phyloP scores from a whole-genome alignment of 257 asterid species.

The Euphrasia confusa region DNA sequence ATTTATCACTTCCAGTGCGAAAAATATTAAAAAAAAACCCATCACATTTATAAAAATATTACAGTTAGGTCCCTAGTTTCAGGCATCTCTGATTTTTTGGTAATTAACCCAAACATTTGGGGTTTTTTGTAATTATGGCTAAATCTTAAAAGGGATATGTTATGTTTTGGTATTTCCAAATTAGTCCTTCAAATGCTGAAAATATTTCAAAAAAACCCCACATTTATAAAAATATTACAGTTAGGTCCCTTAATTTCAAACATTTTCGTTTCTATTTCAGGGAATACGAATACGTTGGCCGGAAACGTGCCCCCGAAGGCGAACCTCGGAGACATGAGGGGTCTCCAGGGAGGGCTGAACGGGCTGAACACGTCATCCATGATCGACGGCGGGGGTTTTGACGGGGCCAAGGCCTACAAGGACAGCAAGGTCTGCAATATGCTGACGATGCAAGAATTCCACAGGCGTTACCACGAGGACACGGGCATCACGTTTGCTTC shows the following conservation, averaged over 20 bases:
- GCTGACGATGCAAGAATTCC: conserved; percentile 96
- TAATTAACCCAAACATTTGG: neutral
- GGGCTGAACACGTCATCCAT: conserved; percentile 65
- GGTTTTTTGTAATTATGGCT: neutral
- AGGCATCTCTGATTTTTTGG: too few relatives aligned
- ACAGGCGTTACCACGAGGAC: conserved; percentile 81
- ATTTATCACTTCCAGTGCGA: neutral
- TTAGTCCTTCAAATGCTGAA: neutral
- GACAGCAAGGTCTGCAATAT: conserved; percentile 98
- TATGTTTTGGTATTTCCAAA: too few relatives aligned
- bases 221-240: too few relatives aligned
- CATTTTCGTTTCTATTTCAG: conserved; percentile 28
- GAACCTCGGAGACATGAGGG: conserved; percentile 81
- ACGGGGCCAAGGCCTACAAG: conserved; percentile 96
- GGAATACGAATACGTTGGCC: conserved; percentile 87
- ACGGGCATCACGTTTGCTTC: conserved; percentile 87
- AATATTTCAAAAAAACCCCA: too few relatives aligned
- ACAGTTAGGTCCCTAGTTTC: neutral
- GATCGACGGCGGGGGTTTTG: conserved; percentile 88
- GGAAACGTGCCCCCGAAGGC: conserved; percentile 99
- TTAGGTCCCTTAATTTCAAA: neutral
- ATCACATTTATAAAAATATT: too few relatives aligned
- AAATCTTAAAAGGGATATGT: neutral
- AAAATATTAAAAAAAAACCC: too few relatives aligned
- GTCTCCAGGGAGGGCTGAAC: conserved; percentile 68